phyloP scores from a whole-genome alignment of 305 asterid species.

The Plantago coronopus region DNA sequence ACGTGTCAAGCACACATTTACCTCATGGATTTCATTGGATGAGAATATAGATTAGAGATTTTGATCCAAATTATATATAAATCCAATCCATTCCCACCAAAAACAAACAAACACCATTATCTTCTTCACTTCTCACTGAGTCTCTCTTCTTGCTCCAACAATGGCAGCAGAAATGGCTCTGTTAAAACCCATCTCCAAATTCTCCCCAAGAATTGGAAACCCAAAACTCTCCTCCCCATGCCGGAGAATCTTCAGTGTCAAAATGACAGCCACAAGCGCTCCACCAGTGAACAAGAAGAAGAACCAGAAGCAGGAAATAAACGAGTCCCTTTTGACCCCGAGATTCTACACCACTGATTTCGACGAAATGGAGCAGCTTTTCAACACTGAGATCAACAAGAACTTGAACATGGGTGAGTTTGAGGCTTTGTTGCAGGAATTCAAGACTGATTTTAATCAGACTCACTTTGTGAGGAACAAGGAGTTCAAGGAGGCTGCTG shows the following conservation, averaged over 20 bases:
- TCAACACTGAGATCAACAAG: slow-evolving; percentile 90
- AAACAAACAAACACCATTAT: not conserved
- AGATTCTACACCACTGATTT: slow-evolving; percentile 95
- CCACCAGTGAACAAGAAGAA: slow-evolving; percentile 40
- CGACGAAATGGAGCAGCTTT: slow-evolving; percentile 92
- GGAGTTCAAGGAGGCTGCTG: slow-evolving; percentile 94
- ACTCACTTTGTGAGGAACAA: slow-evolving; percentile 82
- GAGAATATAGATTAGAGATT: slow-evolving; percentile 39
- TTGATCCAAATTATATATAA: slow-evolving; percentile 24
- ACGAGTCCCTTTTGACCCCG: slow-evolving; percentile 77
- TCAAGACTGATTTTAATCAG: slow-evolving; percentile 93
- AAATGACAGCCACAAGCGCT: slow-evolving; percentile 54
- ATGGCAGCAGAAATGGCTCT: slow-evolving; percentile 78
- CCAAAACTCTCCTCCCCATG: slow-evolving; percentile 22
- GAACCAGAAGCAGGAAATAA: slow-evolving; percentile 58
- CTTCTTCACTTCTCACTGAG: slow-evolving; percentile 1
- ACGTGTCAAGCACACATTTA: slow-evolving; percentile 47
- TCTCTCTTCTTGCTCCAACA: not conserved
- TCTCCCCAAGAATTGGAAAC: slow-evolving; percentile 34
- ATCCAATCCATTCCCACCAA: slow-evolving; percentile 12
- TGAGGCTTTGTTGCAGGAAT: slow-evolving; percentile 75
- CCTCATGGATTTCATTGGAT: slow-evolving; percentile 60
- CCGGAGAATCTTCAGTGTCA: slow-evolving; percentile 30
- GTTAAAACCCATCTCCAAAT: slow-evolving; percentile 58
- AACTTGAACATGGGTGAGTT: slow-evolving; percentile 72